Base-by-base conservation (phyloP, 768 basidiomycete genomes). In the Lentinula boryana region DNA sequence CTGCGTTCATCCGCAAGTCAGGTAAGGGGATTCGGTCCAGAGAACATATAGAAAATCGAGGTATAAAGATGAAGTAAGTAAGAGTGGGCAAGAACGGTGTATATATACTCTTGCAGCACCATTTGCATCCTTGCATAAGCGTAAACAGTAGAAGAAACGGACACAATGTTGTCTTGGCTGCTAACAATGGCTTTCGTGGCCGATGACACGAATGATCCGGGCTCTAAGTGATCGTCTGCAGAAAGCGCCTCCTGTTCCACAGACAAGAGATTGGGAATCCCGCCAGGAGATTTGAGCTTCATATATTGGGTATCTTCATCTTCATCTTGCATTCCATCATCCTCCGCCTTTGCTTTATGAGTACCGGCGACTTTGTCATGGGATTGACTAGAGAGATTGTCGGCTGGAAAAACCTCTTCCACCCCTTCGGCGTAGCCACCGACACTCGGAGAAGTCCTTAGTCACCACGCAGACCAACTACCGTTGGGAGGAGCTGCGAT, bases 11-110 rank as follows among this genome's bases (percentile, higher is more conserved):
- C 46, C 21, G 46, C 21, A n/a, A 10, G 18, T 18, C 18, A 48
- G 46, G 9, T 18, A 48, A 21, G 21, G 21, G 53, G 13, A 54
- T 21, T n/a, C 10, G 53, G 10, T 5, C 43, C 56, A 57, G 27
- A 57, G 21, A 58, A 40, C 36, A 32, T 5, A 15, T n/a, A 32
- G 13, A 58, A 8, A 32, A 58, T 36, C 21, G 48, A 33, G 9
- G 57, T 31, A 49, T 58, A 58, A 27, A 58, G 57, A 58, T 58
- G 40, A 36, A 58, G 43, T 4, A 58, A 18, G 18, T 49, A 58
- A 46, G 44, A 32, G 8, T 58, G 15, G 23, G 16, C 31, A 35
- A 46, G 13, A 27, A 49, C 15, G 27, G 32, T n/a, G 23, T 58
- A 48, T 23, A 50, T 46, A 40, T 58, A 49, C 12, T 44, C 44